These are phyloP conservation scores for Rhododendron henanense DNA, from an alignment of 148 eudicot genomes.

Conservation along the genomic window DNA sequence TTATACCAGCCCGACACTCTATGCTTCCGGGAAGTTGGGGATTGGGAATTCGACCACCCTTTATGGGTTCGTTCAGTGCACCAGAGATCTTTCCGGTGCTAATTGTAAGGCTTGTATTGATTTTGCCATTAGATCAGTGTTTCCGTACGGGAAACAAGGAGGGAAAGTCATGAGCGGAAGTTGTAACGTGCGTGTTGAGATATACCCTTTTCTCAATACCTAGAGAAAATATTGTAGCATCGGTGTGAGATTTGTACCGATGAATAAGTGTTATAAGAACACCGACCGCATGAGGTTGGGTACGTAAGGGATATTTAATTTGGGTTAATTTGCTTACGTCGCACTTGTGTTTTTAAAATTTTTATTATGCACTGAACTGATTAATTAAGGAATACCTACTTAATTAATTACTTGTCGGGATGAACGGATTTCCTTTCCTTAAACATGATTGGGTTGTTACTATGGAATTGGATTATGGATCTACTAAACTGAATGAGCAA, in stretches of 20 bases:
- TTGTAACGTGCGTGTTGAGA: background rate
- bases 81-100: background rate
- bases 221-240: background rate
- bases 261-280: background rate
- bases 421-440: too few relatives aligned
- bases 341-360: too few relatives aligned
- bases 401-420: too few relatives aligned
- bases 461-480: too few relatives aligned
- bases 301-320: too few relatives aligned
- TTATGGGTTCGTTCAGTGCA: constrained; percentile 17
- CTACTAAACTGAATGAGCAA: too few relatives aligned
- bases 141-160: background rate
- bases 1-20: constrained; percentile 1
- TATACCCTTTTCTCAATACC: background rate
- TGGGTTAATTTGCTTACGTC: too few relatives aligned
- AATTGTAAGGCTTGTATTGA: background rate
- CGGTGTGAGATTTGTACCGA: background rate
- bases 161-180: background rate
- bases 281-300: background rate
- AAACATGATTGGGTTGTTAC: too few relatives aligned
- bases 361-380: too few relatives aligned
- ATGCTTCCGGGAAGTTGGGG: constrained; percentile 13
- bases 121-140: background rate
- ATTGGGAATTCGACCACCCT: constrained; percentile 17
- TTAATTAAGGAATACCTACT: too few relatives aligned